Conservation (phyloP, 768 basidiomycete genomes). For the Paxillus rubicundulus region DNA sequence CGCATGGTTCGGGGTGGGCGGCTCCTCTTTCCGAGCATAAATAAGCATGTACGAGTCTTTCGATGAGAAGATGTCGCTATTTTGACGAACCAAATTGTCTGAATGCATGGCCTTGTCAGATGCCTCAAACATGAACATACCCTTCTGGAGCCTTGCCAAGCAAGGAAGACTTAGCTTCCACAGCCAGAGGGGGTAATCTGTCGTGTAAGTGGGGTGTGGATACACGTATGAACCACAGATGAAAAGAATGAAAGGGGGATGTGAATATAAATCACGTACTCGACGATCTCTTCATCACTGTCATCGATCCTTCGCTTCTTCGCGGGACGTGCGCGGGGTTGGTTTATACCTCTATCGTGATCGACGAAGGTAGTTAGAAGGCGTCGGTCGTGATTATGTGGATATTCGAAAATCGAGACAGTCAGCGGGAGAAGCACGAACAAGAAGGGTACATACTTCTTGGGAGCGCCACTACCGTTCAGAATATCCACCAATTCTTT, state of each 20-base stretch:
- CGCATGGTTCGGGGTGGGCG: constrained; percentile 12
- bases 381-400: too few species aligned
- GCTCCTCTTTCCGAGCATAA: constrained; percentile 55
- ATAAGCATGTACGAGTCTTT: constrained; percentile 96
- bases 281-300: constrained; percentile 50
- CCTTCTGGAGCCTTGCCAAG: constrained; percentile 48
- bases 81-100: constrained; percentile 17
- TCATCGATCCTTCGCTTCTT: constrained; percentile 55
- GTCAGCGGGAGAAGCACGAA: neutral
- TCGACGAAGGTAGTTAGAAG: too few species aligned
- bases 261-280: constrained; percentile 22
- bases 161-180: constrained; percentile 23
- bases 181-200: constrained; percentile 19
- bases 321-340: constrained; percentile 39
- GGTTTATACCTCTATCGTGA: constrained; percentile 21
- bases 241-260: too few species aligned
- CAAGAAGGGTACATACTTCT: constrained; percentile 25
- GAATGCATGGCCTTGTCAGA: constrained; percentile 15
- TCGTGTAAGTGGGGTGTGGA: too few species aligned
- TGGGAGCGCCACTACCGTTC: constrained; percentile 19
- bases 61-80: constrained; percentile 56
- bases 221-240: too few species aligned
- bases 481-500: constrained; percentile 31
- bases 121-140: constrained; percentile 76
- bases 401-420: too few species aligned